phyloP scores from a whole-genome alignment of 192 early-diverging fungal species.

The Coemansia sp. region DNA sequence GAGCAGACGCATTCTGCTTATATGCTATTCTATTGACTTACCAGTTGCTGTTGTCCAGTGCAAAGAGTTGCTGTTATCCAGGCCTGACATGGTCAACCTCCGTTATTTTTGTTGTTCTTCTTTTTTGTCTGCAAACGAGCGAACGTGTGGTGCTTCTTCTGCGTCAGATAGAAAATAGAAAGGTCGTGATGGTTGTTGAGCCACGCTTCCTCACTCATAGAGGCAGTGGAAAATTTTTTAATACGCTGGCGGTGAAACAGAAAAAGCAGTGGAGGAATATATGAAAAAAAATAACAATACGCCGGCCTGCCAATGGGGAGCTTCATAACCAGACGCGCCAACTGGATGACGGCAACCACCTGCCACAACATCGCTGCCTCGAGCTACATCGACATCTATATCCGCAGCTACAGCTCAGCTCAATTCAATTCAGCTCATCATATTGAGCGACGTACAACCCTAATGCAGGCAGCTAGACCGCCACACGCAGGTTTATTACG shows the following conservation, averaged over 20 bases:
- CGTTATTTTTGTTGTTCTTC: constrained; percentile 4
- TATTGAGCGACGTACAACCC: too few species aligned
- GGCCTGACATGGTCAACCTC: constrained; percentile 7
- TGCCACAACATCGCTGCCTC: background rate
- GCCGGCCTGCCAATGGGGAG: background rate
- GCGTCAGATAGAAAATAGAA: too few species aligned
- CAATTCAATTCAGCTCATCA: too few species aligned
- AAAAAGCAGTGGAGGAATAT: background rate
- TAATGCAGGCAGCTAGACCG: background rate
- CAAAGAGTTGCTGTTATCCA: constrained; percentile 7
- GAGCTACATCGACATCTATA: background rate
- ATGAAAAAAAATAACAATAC: background rate
- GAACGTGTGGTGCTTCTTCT: too few species aligned
- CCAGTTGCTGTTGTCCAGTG: background rate
- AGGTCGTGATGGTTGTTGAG: too few species aligned
- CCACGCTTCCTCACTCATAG: background rate
- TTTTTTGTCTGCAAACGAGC: too few species aligned
- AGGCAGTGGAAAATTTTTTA: background rate
- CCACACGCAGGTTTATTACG: background rate
- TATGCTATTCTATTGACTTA: background rate
- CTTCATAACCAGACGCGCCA: too few species aligned
- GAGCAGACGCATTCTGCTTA: background rate
- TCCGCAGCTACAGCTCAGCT: too few species aligned
- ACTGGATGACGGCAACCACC: background rate
- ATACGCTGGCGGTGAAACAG: background rate